These are phyloP conservation scores for Phytophthora constricta DNA, from an alignment of 352 stramenopile genomes.

Conservation along the genomic window DNA sequence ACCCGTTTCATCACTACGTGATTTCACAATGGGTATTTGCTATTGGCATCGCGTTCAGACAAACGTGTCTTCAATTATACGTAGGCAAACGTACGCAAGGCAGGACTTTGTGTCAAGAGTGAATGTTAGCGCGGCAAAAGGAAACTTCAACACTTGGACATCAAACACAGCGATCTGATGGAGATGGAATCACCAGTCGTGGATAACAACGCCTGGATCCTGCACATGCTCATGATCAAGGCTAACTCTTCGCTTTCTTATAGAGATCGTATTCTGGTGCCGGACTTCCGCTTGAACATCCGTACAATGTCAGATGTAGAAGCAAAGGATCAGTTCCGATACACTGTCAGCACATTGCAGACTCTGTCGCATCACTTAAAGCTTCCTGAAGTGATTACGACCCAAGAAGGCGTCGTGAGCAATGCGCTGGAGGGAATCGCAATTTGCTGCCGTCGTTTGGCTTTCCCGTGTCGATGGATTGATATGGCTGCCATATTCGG, in stretches of 20 bases:
- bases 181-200: not conserved
- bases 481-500: not conserved
- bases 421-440: not conserved
- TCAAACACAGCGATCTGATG: no score
- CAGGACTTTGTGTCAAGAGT: no score
- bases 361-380: not conserved
- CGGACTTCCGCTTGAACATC: not conserved
- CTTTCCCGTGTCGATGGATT: not conserved
- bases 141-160: not conserved
- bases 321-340: not conserved
- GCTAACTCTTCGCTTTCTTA: not conserved
- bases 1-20: no score
- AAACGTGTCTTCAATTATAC: no score
- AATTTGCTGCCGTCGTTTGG: not conserved
- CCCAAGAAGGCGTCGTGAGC: not conserved
- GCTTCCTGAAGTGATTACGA: not conserved
- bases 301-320: not conserved
- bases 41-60: no score
- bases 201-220: not conserved
- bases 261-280: not conserved
- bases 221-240: not conserved
- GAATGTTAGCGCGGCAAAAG: not conserved
- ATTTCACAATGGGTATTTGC: no score
- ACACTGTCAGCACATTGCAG: not conserved
- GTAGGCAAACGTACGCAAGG: no score